Evolutionary conservation across 2,329 filamentous ascomycete genomes (phyloP), one percentile per base, ranked within the genome.

Genomic region (Xylogone sp.): DNA sequence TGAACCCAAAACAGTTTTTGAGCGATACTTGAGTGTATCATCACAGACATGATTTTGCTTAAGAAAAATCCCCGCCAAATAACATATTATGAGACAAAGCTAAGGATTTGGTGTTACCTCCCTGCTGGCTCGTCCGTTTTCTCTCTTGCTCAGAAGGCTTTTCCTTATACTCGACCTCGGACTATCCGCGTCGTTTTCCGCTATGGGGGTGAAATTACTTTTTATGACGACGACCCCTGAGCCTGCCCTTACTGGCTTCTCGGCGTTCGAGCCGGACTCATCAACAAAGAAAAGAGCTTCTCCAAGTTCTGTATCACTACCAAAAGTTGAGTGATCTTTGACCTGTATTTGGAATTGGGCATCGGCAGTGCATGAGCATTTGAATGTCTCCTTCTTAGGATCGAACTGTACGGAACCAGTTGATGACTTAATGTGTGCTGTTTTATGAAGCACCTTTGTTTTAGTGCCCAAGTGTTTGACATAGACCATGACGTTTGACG

Each of bases 261-360:
- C 86, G 27, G 78, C 75, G 10, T 81, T 82, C 1, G 76, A 73
- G 2, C 82, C 81, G 1, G 77, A 81, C 65, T 99, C 93, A 57
- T 93, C 90, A n/a, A 99, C 82, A 66, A 95, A 92, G 72, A 96
- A 96, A n/a, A 87, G 68, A 4, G 82, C 82, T 64, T 97, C 92
- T 49, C 94, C 94, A 0, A 99, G 78, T 53, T 86, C 82, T 51
- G 92, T 86, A 65, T 95, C 90, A 52, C 84, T 87, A 48, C 89
- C 87, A 64, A 97, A 93, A 1, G 85, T 88, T 62, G 88, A 83
- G 64, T 96, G 90, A 61, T 91, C 87, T 66, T 91, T 91, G 55
- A 91, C 91, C 56, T 88, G 81, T 55, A 99, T 67, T 67, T 90
- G 88, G 79, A 97, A 97, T 64, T 89, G 85, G 20, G 88, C 78